Base-by-base conservation (phyloP, 2,329 filamentous ascomycete genomes). In the Neofusicoccum sp. region DNA sequence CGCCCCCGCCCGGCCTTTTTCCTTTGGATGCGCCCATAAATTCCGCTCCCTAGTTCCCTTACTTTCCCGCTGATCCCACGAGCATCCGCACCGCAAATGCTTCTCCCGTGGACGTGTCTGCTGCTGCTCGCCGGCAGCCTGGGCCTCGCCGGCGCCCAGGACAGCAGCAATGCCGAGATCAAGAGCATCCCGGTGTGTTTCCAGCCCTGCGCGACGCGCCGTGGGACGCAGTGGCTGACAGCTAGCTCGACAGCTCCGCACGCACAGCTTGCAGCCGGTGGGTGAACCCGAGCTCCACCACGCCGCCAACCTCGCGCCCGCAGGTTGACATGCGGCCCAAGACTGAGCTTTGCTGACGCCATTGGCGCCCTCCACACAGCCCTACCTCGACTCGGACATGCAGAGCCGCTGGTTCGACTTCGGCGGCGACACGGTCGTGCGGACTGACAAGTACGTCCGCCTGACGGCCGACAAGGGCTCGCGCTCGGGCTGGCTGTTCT, bases 371-470 rank as follows among this genome's bases (percentile, higher is more conserved):
- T 41, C 14, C 41, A 14, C 48, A 62, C 61, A 97, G 90, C 95
- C 95, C 66, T 99, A 97, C 80, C 87, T 99, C 71, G 95, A 99
- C 80, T 95, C 93, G 65, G 95, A 98, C 78, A 93, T 98, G 89
- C 91, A 96, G 81, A 97, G 92, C 81, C 89, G 95, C 76, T 99
- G 95, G 94, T 99, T 94, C 80, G 95, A 99, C 81, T 99, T 96
- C 85, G 95, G 95, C 75, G 95, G 94, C 74, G 93, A 97, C 80
- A 92, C 94, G 44, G 89, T 99, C 71, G 85, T 97, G 72, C 84
- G 87, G 68, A 84, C 87, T 66, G 87, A 90, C 73, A 83, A 86
- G 79, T 97, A 98, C 79, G 90, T 99, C 70, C 93, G 95, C 70
- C 87, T 99, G 63, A 93, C 93, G 34, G 91, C 92, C 64, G 93